Evolutionary conservation across 1,284 basidiomycete species (phyloP).

Genomic region (Coniophora puteana): DNA sequence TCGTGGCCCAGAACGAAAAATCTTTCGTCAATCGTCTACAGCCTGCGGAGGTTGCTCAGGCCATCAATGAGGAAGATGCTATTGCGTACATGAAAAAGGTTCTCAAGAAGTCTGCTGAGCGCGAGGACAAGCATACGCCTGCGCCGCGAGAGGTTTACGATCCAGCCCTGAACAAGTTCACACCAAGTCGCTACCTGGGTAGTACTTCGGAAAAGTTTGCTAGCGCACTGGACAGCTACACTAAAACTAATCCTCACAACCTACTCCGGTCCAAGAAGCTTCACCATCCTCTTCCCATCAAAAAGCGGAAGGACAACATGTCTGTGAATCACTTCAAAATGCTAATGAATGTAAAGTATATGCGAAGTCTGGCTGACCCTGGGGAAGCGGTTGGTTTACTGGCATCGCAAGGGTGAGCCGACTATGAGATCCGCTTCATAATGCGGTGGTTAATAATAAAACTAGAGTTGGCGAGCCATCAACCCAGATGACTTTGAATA

Average conservation of each 20-base stretch:
- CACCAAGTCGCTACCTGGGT: conserved; percentile 81
- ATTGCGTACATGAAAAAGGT: conserved; percentile 86
- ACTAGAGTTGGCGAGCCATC: conserved; percentile 95
- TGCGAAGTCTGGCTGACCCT: conserved; percentile 92
- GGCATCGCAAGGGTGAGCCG: conserved; percentile 91
- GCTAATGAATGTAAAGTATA: conserved; percentile 88
- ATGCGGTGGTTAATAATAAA: conserved; percentile 2
- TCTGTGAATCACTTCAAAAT: conserved; percentile 65
- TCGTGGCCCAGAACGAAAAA: conserved; percentile 84
- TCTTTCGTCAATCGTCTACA: conserved; percentile 77
- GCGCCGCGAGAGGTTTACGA: conserved; percentile 54
- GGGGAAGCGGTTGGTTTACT: conserved; percentile 97
- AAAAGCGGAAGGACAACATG: conserved; percentile 47
- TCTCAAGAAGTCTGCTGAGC: conserved; percentile 63
- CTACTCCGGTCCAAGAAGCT: conserved; percentile 62
- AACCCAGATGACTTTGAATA: conserved; percentile 99
- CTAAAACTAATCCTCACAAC: conserved; percentile 76
- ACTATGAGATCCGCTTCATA: not conserved
- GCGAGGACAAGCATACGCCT: conserved; percentile 41
- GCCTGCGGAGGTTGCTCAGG: conserved; percentile 56
- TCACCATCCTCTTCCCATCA: conserved; percentile 34
- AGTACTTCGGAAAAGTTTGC: conserved; percentile 94
- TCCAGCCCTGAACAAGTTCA: conserved; percentile 77
- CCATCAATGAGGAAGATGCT: conserved; percentile 71
- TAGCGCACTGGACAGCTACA: conserved; percentile 75